Conservation (phyloP, 164 flowering plant species). For the Stephania japonica region DNA sequence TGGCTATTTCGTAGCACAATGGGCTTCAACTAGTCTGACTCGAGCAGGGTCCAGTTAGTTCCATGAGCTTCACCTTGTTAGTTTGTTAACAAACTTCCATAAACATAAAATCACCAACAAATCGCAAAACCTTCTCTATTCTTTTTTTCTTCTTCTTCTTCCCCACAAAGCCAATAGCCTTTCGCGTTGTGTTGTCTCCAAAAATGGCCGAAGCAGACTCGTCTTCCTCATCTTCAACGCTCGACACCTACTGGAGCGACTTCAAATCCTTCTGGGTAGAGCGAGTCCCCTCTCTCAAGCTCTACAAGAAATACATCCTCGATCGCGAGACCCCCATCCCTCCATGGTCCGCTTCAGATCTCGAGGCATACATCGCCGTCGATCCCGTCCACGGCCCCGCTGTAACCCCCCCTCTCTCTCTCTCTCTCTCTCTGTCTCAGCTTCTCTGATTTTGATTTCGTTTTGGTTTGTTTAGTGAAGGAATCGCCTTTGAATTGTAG, state of each 20-base stretch:
- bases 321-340: slow-evolving; percentile 53
- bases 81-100: no score
- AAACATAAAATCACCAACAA: no score
- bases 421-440: not conserved
- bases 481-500: not conserved
- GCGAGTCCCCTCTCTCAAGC: slow-evolving; percentile 46
- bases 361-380: slow-evolving; percentile 66
- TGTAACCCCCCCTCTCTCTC: slow-evolving; percentile 26
- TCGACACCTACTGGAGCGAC: slow-evolving; percentile 16
- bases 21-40: no score
- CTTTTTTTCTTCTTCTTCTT: no score
- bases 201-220: slow-evolving; percentile 11
- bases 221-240: slow-evolving; percentile 6
- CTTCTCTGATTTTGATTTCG: slow-evolving; percentile 1
- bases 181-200: no score
- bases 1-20: no score
- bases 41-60: no score
- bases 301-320: slow-evolving; percentile 36
- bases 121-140: not conserved
- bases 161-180: no score
- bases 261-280: slow-evolving; percentile 55
- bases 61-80: no score
- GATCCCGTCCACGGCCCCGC: slow-evolving; percentile 84
- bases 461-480: not conserved
- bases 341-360: slow-evolving; percentile 66